These are phyloP conservation scores for Ceratocystis alfenasii DNA, from an alignment of 2,329 filamentous ascomycete species.

Conservation along the genomic window DNA sequence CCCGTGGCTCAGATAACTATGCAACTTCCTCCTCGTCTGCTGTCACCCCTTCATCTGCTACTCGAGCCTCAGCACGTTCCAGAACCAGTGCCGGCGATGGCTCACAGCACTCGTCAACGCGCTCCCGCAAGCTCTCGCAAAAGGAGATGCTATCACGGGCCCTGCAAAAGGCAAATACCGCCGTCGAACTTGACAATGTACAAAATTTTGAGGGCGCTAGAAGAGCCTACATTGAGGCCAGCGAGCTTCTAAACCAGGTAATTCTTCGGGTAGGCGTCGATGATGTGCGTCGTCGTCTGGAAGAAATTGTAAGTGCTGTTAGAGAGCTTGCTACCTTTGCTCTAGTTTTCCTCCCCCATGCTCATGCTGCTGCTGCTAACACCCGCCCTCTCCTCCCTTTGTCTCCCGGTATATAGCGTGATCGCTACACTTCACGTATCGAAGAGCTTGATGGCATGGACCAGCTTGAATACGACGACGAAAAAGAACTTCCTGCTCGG, in stretches of 20 bases:
- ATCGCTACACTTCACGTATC: conserved; percentile 83
- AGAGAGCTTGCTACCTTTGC: not conserved
- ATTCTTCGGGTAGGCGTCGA: conserved; percentile 72
- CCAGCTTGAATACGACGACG: conserved; percentile 39
- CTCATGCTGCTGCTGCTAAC: not conserved
- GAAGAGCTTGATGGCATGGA: conserved; percentile 68
- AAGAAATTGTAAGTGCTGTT: conserved; percentile 66
- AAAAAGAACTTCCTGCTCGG: conserved; percentile 64
- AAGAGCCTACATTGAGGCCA: conserved; percentile 83
- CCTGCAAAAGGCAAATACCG: conserved; percentile 87
- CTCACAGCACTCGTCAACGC: conserved; percentile 14
- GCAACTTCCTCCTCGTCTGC: not conserved
- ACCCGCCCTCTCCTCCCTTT: not conserved
- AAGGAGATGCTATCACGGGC: conserved; percentile 96
- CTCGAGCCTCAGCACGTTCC: not conserved
- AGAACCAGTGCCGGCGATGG: conserved; percentile 2
- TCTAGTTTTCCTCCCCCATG: not conserved
- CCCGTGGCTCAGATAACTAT: conserved; percentile 1
- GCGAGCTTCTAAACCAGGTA: conserved; percentile 74
- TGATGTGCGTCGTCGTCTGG: conserved; percentile 80
- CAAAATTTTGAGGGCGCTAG: conserved; percentile 88
- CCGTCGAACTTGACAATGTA: conserved; percentile 89
- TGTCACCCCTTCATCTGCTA: not conserved
- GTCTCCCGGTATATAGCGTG: conserved; percentile 43
- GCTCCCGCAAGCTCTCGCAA: conserved; percentile 46